phyloP scores from a whole-genome alignment of 2,329 filamentous ascomycete species.

The Helicocarpus griseus region DNA sequence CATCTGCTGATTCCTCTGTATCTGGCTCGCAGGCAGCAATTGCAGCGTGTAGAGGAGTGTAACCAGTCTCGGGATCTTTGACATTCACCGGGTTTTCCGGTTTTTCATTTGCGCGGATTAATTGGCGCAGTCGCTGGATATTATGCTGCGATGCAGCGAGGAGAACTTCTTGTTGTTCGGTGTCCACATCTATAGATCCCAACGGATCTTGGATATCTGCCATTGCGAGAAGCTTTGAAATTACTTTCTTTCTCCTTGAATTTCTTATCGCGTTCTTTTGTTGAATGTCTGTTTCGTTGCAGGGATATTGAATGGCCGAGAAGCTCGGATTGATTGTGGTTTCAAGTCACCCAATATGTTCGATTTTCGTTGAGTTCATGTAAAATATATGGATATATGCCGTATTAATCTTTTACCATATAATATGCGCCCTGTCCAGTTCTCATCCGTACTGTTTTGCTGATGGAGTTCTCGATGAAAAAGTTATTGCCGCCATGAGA shows the following conservation, averaged over 20 bases:
- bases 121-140: conserved; percentile 54
- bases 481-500: no score
- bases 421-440: no score
- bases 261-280: background rate
- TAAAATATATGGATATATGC: no score
- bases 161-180: conserved; percentile 49
- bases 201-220: conserved; percentile 11
- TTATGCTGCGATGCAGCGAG: conserved; percentile 60
- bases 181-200: conserved; percentile 23
- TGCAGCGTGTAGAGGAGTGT: conserved; percentile 80
- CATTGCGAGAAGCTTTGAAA: background rate
- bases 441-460: no score
- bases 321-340: no score
- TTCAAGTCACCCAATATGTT: no score
- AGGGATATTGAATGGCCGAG: no score
- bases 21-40: conserved; percentile 59
- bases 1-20: conserved; percentile 13
- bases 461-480: no score
- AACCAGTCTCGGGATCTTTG: conserved; percentile 76
- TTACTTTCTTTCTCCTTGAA: background rate
- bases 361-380: no score
- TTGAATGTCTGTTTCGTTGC: background rate
- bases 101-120: conserved; percentile 48
- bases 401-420: no score
- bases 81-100: conserved; percentile 54